phyloP scores from a whole-genome alignment of 176 grass and related monocot genomes.

The Olyra latifolia region DNA sequence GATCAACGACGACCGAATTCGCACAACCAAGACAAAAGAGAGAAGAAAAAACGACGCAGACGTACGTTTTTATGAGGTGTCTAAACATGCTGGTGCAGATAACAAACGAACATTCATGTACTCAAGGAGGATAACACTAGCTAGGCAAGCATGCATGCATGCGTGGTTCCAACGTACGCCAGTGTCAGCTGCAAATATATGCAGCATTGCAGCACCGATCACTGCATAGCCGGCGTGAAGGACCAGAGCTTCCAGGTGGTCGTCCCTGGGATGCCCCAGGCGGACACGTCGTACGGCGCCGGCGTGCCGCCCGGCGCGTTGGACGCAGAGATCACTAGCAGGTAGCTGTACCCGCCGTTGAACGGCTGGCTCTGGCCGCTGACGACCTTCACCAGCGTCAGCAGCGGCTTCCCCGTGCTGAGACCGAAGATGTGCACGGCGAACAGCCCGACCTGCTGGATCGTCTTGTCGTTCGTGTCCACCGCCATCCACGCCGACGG shows the following conservation, averaged over 20 bases:
- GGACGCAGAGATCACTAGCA: constrained; percentile 8
- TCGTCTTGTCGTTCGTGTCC: constrained; percentile 15
- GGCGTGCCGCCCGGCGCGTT: neutral
- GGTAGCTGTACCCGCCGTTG: constrained; percentile 35
- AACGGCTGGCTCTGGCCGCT: constrained; percentile 25
- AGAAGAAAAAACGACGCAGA: too few relatives aligned
- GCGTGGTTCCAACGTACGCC: neutral
- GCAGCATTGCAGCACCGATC: neutral
- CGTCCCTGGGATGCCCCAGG: constrained; percentile 39
- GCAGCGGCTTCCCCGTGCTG: neutral
- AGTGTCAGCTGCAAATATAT: too few relatives aligned
- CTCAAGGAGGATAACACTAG: too few relatives aligned
- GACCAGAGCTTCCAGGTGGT: constrained; percentile 33
- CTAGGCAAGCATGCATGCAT: neutral
- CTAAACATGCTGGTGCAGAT: too few relatives aligned
- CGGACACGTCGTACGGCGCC: neutral
- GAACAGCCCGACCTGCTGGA: constrained; percentile 34
- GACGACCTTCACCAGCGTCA: constrained; percentile 5
- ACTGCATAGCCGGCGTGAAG: constrained; percentile 26
- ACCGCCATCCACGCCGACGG: constrained; percentile 15
- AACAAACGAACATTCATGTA: too few relatives aligned
- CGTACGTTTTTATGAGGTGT: too few relatives aligned
- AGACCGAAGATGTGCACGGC: constrained; percentile 27
- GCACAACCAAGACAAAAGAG: too few relatives aligned
- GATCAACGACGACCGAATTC: too few relatives aligned